Base-by-base conservation (phyloP, 306 rosid species). In the Corylus heterophylla region DNA sequence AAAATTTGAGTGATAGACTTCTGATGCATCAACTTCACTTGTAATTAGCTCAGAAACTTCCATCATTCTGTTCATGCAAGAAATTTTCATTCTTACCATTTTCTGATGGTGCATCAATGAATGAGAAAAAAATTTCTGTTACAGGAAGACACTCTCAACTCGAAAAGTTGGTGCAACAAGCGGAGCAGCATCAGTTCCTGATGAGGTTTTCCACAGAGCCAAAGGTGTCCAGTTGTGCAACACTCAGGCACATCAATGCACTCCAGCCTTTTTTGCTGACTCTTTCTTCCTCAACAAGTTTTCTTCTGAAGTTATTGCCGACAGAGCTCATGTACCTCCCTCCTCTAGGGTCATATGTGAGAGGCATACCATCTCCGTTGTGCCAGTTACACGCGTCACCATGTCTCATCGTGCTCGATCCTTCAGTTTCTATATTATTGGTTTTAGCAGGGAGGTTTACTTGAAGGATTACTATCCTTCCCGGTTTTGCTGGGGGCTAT, bases 181-280 rank as follows among this genome's bases (percentile, higher is more conserved):
- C 66, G 98, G 99, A 79, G 98, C 99, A 68, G 97, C 98, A 69
- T 93, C 97, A 27, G 99, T 95, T 25, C 98, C 99, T 0, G 96
- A 95, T 18, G 98, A 91, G 35, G 94, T 95, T 64, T 95, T 95
- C 92, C 97, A 90, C 82, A 85, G 90, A 83, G 86, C 99, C 79
- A 89, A 89, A 85, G 99, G 99, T 9, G 92, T 95, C 77, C 93
- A 90, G 66, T 66, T 95, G 81, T 93, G 97, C 93, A 95, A 95
- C 87, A 93, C 98, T 35, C 97, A 95, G 77, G 99, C 99, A 58
- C 51, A 91, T 80, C 99, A 90, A 73, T 93, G 98, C 79, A 90
- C 90, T 45, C 98, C 99, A 4, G 98, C 98, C 66, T 95, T 81
- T 82, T 95, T 95, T 77, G 99, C 99, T 5, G 99, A 90, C 89